These are phyloP conservation scores for Asclepias syriaca DNA, from an alignment of 257 asterid genomes.

Conservation along the genomic window DNA sequence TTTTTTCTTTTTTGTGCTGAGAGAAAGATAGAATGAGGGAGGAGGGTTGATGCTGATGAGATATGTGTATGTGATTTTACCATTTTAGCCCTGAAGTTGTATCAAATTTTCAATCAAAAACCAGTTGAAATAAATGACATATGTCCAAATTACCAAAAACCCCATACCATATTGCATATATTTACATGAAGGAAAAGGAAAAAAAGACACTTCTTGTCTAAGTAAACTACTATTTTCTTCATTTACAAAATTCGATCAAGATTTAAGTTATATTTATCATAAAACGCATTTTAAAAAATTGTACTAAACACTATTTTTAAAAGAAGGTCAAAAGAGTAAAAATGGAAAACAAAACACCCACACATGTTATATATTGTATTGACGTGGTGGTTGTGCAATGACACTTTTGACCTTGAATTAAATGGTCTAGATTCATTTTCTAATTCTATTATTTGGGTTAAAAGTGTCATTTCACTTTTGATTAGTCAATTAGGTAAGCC, in stretches of 20 bases:
- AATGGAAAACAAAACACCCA: background rate
- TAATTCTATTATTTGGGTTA: background rate
- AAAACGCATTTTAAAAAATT: too few species aligned
- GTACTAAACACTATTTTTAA: too few species aligned
- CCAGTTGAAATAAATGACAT: background rate
- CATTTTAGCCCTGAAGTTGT: background rate
- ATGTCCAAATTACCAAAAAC: background rate
- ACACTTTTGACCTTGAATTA: conserved; percentile 26
- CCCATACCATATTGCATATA: background rate
- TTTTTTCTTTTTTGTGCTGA: conserved; percentile 26
- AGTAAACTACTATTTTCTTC: too few species aligned
- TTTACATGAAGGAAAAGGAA: background rate
- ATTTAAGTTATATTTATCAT: too few species aligned
- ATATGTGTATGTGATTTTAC: conserved; percentile 14
- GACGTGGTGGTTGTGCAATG: conserved; percentile 12
- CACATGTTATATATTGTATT: background rate
- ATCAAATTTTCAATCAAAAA: conserved; percentile 1
- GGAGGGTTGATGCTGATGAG: conserved; percentile 32
- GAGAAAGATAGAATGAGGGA: conserved; percentile 7
- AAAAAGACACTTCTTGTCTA: too few species aligned
- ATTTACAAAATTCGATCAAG: too few species aligned
- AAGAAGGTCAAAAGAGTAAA: background rate
- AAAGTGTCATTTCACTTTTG: background rate
- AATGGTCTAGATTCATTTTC: background rate
- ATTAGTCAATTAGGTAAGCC: conserved; percentile 12